phyloP scores from a whole-genome alignment of 2,329 filamentous ascomycete genomes.

The Didymosphaeria variabile region DNA sequence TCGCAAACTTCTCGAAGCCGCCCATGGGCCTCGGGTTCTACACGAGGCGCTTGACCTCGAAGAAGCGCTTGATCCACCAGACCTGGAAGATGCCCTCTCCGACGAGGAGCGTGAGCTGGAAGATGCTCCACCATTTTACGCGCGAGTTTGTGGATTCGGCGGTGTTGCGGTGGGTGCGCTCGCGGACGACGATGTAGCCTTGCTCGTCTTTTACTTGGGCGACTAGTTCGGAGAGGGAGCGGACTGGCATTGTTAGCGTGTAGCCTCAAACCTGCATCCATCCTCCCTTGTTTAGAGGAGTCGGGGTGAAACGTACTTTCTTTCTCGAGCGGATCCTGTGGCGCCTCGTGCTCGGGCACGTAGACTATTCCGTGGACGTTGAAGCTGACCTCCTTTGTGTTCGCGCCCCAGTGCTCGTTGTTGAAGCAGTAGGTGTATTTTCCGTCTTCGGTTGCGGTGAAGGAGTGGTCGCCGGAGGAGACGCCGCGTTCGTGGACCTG shows the following conservation, averaged over 20 bases:
- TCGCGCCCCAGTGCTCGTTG: constrained; percentile 97
- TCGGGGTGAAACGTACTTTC: constrained; percentile 72
- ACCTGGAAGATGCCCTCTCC: constrained; percentile 97
- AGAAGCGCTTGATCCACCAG: constrained; percentile 99
- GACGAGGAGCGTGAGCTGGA: constrained; percentile 87
- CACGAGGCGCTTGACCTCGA: constrained; percentile 67
- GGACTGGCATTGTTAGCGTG: constrained; percentile 66
- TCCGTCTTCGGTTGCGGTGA: constrained; percentile 84
- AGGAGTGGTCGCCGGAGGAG: constrained; percentile 92
- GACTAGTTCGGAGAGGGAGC: constrained; percentile 82
- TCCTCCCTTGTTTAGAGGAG: no score
- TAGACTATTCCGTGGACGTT: constrained; percentile 99
- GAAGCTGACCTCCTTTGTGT: constrained; percentile 98
- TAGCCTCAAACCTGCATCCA: no score
- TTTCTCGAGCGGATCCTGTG: constrained; percentile 86
- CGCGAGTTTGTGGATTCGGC: constrained; percentile 97
- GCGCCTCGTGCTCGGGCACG: constrained; percentile 85
- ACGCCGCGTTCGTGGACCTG: constrained; percentile 82
- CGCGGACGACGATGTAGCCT: constrained; percentile 92
- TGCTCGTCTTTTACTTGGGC: constrained; percentile 97
- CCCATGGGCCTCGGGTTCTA: constrained; percentile 17
- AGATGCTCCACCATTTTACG: constrained; percentile 99
- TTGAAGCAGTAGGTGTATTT: constrained; percentile 98
- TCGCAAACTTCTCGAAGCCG: not conserved
- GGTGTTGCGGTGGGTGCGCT: constrained; percentile 96